Percentiles rank a stretch among this genome's conserved stretches.
These are phyloP conservation scores for Trichophyton simii DNA, from an alignment of 2,329 filamentous ascomycete genomes.

Conservation along the genomic window DNA sequence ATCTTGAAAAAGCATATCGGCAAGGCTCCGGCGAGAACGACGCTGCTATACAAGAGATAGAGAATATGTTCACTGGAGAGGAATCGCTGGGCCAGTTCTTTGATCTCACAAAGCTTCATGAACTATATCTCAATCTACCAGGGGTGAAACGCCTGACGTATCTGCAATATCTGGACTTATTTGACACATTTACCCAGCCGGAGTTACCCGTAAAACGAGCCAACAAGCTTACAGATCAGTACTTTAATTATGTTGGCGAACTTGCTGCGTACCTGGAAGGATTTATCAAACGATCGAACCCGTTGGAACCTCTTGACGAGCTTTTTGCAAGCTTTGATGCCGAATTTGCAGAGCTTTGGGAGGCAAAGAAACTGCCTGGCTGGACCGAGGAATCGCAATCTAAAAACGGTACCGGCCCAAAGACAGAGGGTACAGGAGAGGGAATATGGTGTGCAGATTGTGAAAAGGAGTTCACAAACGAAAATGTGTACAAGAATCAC, in stretches of 20 bases:
- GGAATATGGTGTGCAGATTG: constrained; percentile 84
- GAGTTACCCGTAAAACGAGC: constrained; percentile 60
- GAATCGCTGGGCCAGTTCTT: constrained; percentile 88
- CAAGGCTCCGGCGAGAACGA: constrained; percentile 55
- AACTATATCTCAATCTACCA: constrained; percentile 79
- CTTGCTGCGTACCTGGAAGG: constrained; percentile 73
- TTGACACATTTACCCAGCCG: constrained; percentile 72
- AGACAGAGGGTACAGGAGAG: constrained; percentile 47
- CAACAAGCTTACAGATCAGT: constrained; percentile 84
- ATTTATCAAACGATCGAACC: constrained; percentile 73
- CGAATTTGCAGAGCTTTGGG: constrained; percentile 77
- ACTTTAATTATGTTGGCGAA: constrained; percentile 76
- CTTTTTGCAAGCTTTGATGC: constrained; percentile 63
- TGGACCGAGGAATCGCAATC: constrained; percentile 52
- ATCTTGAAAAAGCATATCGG: constrained; percentile 85
- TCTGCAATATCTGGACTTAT: constrained; percentile 81
- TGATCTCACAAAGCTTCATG: constrained; percentile 72
- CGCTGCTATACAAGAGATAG: constrained; percentile 55
- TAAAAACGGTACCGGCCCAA: constrained; percentile 30
- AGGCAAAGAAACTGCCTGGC: constrained; percentile 61
- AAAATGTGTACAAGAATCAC: constrained; percentile 86
- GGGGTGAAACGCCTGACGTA: constrained; percentile 77
- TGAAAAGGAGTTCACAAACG: constrained; percentile 88
- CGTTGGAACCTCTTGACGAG: constrained; percentile 73
- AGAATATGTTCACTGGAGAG: constrained; percentile 89